Evolutionary conservation across 345 rosid species (phyloP).

Genomic region (Adansonia digitata): DNA sequence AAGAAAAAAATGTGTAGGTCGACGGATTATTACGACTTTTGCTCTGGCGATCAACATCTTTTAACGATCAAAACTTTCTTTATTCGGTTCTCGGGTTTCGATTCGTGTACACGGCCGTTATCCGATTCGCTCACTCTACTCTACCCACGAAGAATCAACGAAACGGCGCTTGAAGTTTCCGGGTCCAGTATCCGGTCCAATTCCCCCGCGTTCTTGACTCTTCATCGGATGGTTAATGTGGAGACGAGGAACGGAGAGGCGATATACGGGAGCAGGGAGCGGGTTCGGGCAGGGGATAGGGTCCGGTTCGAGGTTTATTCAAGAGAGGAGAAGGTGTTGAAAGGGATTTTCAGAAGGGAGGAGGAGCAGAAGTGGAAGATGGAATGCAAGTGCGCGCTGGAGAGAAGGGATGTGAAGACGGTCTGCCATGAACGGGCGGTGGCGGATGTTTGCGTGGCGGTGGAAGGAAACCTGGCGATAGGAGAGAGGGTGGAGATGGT

Average conservation of each 20-base stretch:
- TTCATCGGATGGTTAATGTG: slow-evolving; percentile 46
- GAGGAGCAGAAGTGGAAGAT: slow-evolving; percentile 46
- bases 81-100: slow-evolving; percentile 44
- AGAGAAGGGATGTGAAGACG: slow-evolving; percentile 14
- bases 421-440: slow-evolving; percentile 17
- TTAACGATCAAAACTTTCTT: slow-evolving; percentile 59
- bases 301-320: slow-evolving; percentile 65
- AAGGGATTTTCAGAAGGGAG: slow-evolving; percentile 52
- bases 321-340: slow-evolving; percentile 53
- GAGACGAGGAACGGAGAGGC: slow-evolving; percentile 28
- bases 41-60: slow-evolving; percentile 16
- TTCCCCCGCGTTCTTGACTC: slow-evolving; percentile 53
- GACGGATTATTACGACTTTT: slow-evolving; percentile 32
- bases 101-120: not conserved
- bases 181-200: slow-evolving; percentile 64
- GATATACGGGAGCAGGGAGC: slow-evolving; percentile 60
- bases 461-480: slow-evolving; percentile 54
- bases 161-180: slow-evolving; percentile 39
- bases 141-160: slow-evolving; percentile 58
- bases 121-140: slow-evolving; percentile 66
- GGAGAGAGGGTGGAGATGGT: slow-evolving; percentile 38
- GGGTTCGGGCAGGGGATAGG: slow-evolving; percentile 52
- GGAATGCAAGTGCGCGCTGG: slow-evolving; percentile 52
- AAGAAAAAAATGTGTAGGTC: slow-evolving; percentile 49
- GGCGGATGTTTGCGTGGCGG: slow-evolving; percentile 52